A percentile compares a stretch with the other conserved stretches of the same genome.
phyloP scores from a whole-genome alignment of 2,329 filamentous ascomycete genomes.

The Botryotinia calthae region DNA sequence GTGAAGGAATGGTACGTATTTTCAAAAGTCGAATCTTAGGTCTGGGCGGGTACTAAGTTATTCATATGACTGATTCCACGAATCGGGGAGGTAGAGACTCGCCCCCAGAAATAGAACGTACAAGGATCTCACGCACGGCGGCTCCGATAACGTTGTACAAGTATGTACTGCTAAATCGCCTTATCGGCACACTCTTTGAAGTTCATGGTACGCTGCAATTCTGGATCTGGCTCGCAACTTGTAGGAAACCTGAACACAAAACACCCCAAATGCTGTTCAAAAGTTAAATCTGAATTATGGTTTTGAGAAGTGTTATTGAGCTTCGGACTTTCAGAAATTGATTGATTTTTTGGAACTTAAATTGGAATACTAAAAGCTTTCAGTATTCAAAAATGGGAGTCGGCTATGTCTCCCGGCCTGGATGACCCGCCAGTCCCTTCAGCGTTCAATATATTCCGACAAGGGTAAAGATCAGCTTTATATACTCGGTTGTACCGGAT shows the following conservation, averaged over 20 bases:
- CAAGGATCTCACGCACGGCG: neutral
- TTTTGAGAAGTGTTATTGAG: neutral
- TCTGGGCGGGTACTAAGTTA: neutral
- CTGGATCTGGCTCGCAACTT: neutral
- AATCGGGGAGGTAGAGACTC: neutral
- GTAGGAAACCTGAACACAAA: neutral
- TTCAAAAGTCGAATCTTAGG: neutral
- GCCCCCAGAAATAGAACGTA: neutral
- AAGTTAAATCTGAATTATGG: neutral
- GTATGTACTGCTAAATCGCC: neutral
- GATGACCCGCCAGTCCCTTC: neutral
- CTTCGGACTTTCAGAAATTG: neutral
- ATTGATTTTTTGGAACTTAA: neutral
- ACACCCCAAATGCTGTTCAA: neutral
- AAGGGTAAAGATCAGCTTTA: neutral
- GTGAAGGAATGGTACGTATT: neutral
- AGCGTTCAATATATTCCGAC: neutral
- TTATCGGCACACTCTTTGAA: neutral
- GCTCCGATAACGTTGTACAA: neutral
- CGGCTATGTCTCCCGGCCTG: neutral
- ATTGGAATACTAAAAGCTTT: neutral
- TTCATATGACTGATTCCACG: neutral
- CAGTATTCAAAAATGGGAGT: neutral
- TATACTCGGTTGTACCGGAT: neutral
- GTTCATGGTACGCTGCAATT: neutral